These are phyloP conservation scores for Aureobasidium sp. DNA, from an alignment of 2,329 filamentous ascomycete genomes.

Conservation along the genomic window DNA sequence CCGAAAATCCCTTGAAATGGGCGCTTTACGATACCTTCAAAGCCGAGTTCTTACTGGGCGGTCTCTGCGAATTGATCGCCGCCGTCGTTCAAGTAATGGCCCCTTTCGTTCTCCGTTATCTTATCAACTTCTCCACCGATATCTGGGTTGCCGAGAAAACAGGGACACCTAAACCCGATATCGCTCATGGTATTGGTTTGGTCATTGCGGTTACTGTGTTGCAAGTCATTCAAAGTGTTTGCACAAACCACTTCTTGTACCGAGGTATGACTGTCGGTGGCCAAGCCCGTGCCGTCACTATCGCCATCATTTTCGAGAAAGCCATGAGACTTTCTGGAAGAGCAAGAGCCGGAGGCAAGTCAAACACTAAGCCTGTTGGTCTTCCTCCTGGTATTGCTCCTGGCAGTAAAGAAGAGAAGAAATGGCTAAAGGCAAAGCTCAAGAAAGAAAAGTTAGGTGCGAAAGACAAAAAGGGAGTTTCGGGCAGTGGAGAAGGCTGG, in stretches of 20 bases:
- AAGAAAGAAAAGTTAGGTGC: slow-evolving; percentile 33
- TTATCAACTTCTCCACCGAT: slow-evolving; percentile 76
- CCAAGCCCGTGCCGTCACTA: slow-evolving; percentile 69
- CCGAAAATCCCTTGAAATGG: slow-evolving; percentile 65
- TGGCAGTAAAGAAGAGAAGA: slow-evolving; percentile 42
- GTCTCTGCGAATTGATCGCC: slow-evolving; percentile 64
- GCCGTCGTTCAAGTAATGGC: slow-evolving; percentile 67
- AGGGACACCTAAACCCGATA: slow-evolving; percentile 50
- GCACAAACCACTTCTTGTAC: slow-evolving; percentile 86
- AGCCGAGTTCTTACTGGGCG: slow-evolving; percentile 76
- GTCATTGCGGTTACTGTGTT: slow-evolving; percentile 77
- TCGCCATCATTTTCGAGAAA: slow-evolving; percentile 84
- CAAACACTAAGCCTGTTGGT: slow-evolving; percentile 26
- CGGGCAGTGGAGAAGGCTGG: slow-evolving; percentile 73
- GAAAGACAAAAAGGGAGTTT: slow-evolving; percentile 41
- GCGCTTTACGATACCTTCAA: slow-evolving; percentile 82
- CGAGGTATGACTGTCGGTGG: slow-evolving; percentile 87
- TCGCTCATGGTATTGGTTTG: slow-evolving; percentile 70
- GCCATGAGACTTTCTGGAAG: slow-evolving; percentile 80
- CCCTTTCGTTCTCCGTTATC: slow-evolving; percentile 74
- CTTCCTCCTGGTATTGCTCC: slow-evolving; percentile 35
- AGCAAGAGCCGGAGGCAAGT: slow-evolving; percentile 71
- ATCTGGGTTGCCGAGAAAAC: slow-evolving; percentile 59
- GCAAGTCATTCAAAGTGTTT: slow-evolving; percentile 74
- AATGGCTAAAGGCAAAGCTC: slow-evolving; percentile 40